Conservation (phyloP, 352 stramenopile species). For the Peronosclerospora sorghi region DNA sequence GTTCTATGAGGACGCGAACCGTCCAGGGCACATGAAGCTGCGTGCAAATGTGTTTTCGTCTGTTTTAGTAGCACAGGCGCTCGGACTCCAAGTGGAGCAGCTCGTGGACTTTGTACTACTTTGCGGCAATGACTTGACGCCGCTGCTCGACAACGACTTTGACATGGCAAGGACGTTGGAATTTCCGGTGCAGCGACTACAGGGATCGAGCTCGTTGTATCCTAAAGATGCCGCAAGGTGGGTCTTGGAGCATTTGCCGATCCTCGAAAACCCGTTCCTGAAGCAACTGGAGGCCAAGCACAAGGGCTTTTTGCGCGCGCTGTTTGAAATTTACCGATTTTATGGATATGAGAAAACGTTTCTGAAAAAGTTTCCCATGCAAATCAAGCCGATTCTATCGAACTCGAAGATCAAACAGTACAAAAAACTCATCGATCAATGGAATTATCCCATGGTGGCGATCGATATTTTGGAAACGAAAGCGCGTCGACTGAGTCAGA, state of each 20-base stretch:
- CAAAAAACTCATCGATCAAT: slow-evolving; percentile 45
- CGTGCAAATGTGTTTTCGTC: slow-evolving; percentile 65
- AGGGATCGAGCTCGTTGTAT: slow-evolving; percentile 24
- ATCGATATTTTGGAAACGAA: slow-evolving; percentile 59
- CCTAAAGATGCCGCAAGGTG: slow-evolving; percentile 42
- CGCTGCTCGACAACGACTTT: slow-evolving; percentile 54
- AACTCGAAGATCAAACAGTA: slow-evolving; percentile 45
- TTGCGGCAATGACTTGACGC: slow-evolving; percentile 84
- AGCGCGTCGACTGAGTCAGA: slow-evolving; percentile 30
- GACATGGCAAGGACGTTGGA: slow-evolving; percentile 32
- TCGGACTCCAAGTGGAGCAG: slow-evolving; percentile 48
- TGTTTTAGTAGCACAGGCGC: slow-evolving; percentile 39
- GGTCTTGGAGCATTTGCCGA: slow-evolving; percentile 38
- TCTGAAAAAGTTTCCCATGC: slow-evolving; percentile 33
- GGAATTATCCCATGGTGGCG: slow-evolving; percentile 39
- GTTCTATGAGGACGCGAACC: slow-evolving; percentile 11
- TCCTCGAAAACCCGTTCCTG: slow-evolving; percentile 52
- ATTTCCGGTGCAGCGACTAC: slow-evolving; percentile 41
- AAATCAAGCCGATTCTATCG: slow-evolving; percentile 16
- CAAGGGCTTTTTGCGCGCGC: slow-evolving; percentile 31
- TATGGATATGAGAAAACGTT: slow-evolving; percentile 48
- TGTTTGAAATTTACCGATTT: slow-evolving; percentile 74
- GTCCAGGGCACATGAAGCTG: slow-evolving; percentile 15
- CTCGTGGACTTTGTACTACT: slow-evolving; percentile 80
- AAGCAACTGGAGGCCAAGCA: slow-evolving; percentile 28